Evolutionary conservation across 129 eudicot genomes (phyloP), one percentile per base, ranked within the genome.

Genomic region (Artemisia annua): DNA sequence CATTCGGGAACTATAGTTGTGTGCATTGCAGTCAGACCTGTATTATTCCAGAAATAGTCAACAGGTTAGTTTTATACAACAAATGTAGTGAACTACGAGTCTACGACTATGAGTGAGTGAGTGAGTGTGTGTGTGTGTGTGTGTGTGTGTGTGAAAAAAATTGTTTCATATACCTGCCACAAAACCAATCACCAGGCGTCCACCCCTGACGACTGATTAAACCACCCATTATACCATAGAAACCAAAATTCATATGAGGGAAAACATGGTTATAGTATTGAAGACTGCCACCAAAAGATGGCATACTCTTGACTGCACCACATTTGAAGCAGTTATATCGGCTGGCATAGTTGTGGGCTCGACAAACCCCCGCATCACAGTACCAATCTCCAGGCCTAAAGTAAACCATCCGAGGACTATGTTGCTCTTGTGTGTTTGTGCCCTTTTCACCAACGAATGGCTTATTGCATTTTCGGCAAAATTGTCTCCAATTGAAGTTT

Each of bases 111-210:
- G 46, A 51, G 28, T 11, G n/a, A n/a, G 43, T 35, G 43, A 5
- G 43, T 6, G 43, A 3, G 43, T 6, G 43, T 4, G 43, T 4
- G 43, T 6, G 8, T 35, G 8, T 35, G 43, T 5, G 43, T n/a
- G n/a, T n/a, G n/a, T n/a, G n/a, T 32, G 7, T 32, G 20, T 17
- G 61, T 63, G 12, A 54, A 35, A 30, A 53, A 12, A 32, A 24
- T 19, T 54, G 26, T 24, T 55, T 16, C 15, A 55, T 22, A n/a
- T 75, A 75, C 79, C 79, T 59, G 59, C 59, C 20, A 19, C 80
- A 75, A 59, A 75, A 75, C 80, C 80, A 75, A 67, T 75, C 80
- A 22, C 80, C 80, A 57, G 74, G 50, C 61, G 20, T 67, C 80
- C 80, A 75, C 60, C 73, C 66, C 43, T 58, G 49, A 2, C 59